Evolutionary conservation across 2,329 filamentous ascomycete species (phyloP).

Genomic region (Claviceps paspali): DNA sequence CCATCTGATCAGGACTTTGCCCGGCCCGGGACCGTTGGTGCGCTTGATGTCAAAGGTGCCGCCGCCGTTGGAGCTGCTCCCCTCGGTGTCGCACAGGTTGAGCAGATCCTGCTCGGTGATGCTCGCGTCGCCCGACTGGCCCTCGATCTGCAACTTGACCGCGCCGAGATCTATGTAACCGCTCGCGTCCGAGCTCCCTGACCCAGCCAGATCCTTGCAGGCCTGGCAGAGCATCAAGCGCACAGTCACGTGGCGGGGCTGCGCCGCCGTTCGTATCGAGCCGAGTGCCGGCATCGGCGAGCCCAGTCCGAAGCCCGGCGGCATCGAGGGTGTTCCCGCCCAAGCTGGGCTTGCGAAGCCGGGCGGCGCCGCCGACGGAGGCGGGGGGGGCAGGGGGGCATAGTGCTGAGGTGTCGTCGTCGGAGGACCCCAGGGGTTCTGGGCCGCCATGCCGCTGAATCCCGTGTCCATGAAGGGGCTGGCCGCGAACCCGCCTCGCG

Average conservation of each 20-base stretch:
- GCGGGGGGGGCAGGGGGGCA: not conserved
- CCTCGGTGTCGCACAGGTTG: slow-evolving; percentile 80
- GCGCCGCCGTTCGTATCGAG: slow-evolving; percentile 21
- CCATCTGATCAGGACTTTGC: slow-evolving; percentile 34
- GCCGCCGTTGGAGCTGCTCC: slow-evolving; percentile 71
- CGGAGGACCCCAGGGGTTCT: slow-evolving; percentile 28
- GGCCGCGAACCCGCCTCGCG: slow-evolving; percentile 24
- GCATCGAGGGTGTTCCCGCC: slow-evolving; percentile 20
- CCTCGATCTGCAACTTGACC: slow-evolving; percentile 51
- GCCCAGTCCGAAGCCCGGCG: slow-evolving; percentile 19
- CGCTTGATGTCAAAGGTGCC: slow-evolving; percentile 64
- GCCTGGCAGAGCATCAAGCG: slow-evolving; percentile 63
- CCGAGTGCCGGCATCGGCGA: slow-evolving; percentile 16
- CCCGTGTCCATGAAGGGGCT: slow-evolving; percentile 27
- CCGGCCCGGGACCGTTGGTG: slow-evolving; percentile 22
- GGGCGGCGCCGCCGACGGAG: slow-evolving; percentile 33
- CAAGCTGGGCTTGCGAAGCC: slow-evolving; percentile 28
- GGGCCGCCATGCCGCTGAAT: slow-evolving; percentile 17
- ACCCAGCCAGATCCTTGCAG: slow-evolving; percentile 46
- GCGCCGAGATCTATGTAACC: slow-evolving; percentile 56
- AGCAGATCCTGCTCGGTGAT: slow-evolving; percentile 51
- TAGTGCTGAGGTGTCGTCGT: slow-evolving; percentile 17
- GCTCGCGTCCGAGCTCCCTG: slow-evolving; percentile 27
- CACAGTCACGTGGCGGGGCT: slow-evolving; percentile 52
- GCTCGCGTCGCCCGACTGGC: slow-evolving; percentile 26